These are phyloP conservation scores for Clavispora carvajalis DNA, from an alignment of 805 yeast species.

Conservation along the genomic window DNA sequence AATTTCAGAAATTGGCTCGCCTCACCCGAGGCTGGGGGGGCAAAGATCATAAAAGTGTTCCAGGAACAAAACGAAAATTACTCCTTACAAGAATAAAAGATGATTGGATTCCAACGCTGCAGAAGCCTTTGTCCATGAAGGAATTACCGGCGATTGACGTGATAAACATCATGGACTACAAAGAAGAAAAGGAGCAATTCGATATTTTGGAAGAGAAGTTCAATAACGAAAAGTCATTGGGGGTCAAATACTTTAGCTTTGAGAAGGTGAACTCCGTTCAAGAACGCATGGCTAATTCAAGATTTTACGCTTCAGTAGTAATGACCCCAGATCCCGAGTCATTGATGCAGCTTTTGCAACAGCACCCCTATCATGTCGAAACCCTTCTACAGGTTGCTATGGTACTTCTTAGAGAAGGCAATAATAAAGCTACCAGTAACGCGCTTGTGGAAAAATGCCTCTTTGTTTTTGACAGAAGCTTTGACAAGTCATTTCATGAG, in stretches of 20 bases:
- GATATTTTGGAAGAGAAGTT: conserved; percentile 26
- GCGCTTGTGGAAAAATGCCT: conserved; percentile 73
- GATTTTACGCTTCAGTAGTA: conserved; percentile 60
- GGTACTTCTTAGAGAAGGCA: conserved; percentile 72
- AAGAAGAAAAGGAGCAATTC: conserved; percentile 26
- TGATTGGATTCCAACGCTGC: conserved; percentile 71
- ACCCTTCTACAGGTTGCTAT: conserved; percentile 75
- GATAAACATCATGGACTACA: conserved; percentile 27
- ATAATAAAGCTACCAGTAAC: conserved; percentile 58
- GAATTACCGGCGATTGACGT: conserved; percentile 41
- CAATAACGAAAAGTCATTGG: conserved; percentile 30
- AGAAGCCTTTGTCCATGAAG: conserved; percentile 58
- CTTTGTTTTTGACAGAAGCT: conserved; percentile 72
- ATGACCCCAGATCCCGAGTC: conserved; percentile 78
- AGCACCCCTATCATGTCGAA: conserved; percentile 69
- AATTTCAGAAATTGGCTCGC: conserved; percentile 52
- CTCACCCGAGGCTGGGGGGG: conserved; percentile 85
- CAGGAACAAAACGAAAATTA: conserved; percentile 67
- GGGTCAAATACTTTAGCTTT: conserved; percentile 56
- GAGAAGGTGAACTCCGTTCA: conserved; percentile 27
- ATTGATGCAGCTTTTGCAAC: conserved; percentile 51
- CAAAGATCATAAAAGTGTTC: conserved; percentile 63
- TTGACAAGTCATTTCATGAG: conserved; percentile 53
- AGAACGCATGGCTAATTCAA: conserved; percentile 38
- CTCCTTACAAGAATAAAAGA: conserved; percentile 68